These are phyloP conservation scores for Fusarium sp. DNA, from an alignment of 2,329 filamentous ascomycete genomes.

Conservation along the genomic window DNA sequence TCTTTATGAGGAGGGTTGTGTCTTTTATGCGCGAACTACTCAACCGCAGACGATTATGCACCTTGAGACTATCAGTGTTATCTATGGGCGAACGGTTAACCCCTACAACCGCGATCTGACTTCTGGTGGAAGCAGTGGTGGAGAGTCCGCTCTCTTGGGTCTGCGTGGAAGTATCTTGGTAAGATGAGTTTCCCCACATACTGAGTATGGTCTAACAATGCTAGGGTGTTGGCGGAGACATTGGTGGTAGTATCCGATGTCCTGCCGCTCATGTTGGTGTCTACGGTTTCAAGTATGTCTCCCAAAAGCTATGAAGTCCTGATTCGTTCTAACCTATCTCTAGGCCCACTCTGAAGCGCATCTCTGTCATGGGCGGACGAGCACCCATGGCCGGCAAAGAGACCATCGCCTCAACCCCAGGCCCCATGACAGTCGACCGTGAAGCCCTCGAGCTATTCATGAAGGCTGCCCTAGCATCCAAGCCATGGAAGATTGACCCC, in stretches of 20 bases:
- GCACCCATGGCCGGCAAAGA: constrained; percentile 52
- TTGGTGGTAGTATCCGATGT: constrained; percentile 56
- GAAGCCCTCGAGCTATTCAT: constrained; percentile 53
- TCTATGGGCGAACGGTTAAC: constrained; percentile 73
- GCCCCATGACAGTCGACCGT: constrained; percentile 52
- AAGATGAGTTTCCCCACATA: background rate
- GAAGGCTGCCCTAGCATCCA: constrained; percentile 46
- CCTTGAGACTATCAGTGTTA: constrained; percentile 72
- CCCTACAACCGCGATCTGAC: constrained; percentile 71
- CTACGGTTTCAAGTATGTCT: constrained; percentile 52
- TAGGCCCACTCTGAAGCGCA: constrained; percentile 49
- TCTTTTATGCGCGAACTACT: constrained; percentile 73
- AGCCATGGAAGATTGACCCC: constrained; percentile 52
- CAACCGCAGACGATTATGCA: constrained; percentile 70
- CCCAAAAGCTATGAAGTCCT: no score
- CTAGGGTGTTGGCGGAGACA: constrained; percentile 56
- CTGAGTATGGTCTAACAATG: background rate
- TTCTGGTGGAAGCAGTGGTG: constrained; percentile 74
- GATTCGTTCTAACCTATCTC: background rate
- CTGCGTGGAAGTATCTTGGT: constrained; percentile 56
- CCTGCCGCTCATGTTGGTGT: constrained; percentile 53
- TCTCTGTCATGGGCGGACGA: constrained; percentile 45
- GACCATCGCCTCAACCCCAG: constrained; percentile 48
- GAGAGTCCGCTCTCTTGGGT: constrained; percentile 58
- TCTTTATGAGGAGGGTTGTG: constrained; percentile 47